A percentile compares a stretch with the other conserved stretches of the same genome.
These are phyloP conservation scores for Thielaviopsis ethacetica DNA, from an alignment of 2,329 filamentous ascomycete genomes.

Conservation along the genomic window DNA sequence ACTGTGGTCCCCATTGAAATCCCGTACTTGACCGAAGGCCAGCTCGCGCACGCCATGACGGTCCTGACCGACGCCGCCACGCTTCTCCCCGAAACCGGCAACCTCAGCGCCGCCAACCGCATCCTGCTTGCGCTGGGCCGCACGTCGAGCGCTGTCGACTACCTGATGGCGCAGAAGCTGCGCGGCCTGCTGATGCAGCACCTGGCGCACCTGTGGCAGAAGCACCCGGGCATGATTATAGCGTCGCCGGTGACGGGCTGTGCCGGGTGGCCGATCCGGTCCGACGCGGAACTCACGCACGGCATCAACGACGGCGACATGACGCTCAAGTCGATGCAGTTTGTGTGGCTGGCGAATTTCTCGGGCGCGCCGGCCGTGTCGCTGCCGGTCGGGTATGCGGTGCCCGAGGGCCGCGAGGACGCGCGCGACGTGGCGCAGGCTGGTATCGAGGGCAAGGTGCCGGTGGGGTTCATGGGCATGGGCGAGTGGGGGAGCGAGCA, in stretches of 20 bases:
- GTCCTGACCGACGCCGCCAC: constrained; percentile 47
- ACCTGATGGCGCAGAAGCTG: constrained; percentile 53
- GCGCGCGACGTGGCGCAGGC: constrained; percentile 19
- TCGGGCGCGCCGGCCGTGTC: constrained; percentile 30
- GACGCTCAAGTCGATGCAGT: constrained; percentile 31
- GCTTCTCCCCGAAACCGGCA: constrained; percentile 27
- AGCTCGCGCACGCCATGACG: constrained; percentile 57
- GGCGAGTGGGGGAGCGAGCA: constrained; percentile 39
- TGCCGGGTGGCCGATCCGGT: constrained; percentile 27
- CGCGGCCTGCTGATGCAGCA: constrained; percentile 55
- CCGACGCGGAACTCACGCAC: constrained; percentile 20
- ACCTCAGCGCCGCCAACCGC: constrained; percentile 44
- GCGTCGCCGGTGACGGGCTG: constrained; percentile 49
- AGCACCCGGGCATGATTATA: constrained; percentile 53
- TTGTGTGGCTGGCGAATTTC: constrained; percentile 35
- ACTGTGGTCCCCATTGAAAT: constrained; percentile 37
- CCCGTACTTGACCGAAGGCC: constrained; percentile 43
- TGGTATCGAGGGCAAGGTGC: constrained; percentile 25
- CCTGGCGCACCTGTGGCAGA: constrained; percentile 46
- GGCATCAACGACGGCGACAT: constrained; percentile 30
- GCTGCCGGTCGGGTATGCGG: constrained; percentile 28
- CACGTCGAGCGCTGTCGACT: constrained; percentile 47
- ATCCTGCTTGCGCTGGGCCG: constrained; percentile 48
- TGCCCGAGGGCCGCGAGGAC: constrained; percentile 19
- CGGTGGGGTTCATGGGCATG: constrained; percentile 37